Conservation (phyloP, 139 green algal genomes). For the Tetratostichococcus sp. region DNA sequence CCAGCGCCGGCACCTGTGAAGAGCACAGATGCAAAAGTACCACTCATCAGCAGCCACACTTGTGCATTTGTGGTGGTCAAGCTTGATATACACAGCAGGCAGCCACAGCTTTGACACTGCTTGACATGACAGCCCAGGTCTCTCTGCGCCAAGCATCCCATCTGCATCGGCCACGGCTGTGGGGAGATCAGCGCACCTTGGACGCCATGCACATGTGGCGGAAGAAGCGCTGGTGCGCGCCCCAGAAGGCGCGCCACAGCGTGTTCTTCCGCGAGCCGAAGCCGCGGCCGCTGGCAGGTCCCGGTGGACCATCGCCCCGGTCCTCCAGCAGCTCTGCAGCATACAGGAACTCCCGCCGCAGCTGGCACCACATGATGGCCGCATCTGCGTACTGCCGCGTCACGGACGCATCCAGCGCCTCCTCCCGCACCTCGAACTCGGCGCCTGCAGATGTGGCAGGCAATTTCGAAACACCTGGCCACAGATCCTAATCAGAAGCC, state of each 20-base stretch:
- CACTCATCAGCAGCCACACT: too few relatives aligned
- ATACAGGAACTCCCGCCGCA: slow-evolving; percentile 35
- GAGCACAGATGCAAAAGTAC: too few relatives aligned
- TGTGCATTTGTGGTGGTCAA: too few relatives aligned
- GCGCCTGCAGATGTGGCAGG: slow-evolving; percentile 25
- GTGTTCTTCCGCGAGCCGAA: slow-evolving; percentile 8
- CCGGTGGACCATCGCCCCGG: too few relatives aligned
- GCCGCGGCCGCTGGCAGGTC: neutral
- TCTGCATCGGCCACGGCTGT: too few relatives aligned
- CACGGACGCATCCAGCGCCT: slow-evolving; percentile 34
- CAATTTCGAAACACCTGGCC: neutral
- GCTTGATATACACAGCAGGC: too few relatives aligned
- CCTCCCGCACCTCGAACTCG: slow-evolving; percentile 72
- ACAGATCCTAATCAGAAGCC: too few relatives aligned
- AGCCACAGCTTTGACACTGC: too few relatives aligned
- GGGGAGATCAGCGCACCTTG: slow-evolving; percentile 40
- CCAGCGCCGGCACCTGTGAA: slow-evolving; percentile 51
- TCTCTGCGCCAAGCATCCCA: too few relatives aligned
- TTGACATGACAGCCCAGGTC: too few relatives aligned
- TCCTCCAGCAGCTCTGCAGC: slow-evolving; percentile 31
- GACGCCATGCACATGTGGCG: slow-evolving; percentile 67
- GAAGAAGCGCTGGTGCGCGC: slow-evolving; percentile 74
- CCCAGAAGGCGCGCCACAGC: slow-evolving; percentile 66
- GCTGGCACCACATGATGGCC: slow-evolving; percentile 29
- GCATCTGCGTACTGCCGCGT: slow-evolving; percentile 24